phyloP scores from a whole-genome alignment of 805 yeast genomes.

The Suhomyces xylopsoci region DNA sequence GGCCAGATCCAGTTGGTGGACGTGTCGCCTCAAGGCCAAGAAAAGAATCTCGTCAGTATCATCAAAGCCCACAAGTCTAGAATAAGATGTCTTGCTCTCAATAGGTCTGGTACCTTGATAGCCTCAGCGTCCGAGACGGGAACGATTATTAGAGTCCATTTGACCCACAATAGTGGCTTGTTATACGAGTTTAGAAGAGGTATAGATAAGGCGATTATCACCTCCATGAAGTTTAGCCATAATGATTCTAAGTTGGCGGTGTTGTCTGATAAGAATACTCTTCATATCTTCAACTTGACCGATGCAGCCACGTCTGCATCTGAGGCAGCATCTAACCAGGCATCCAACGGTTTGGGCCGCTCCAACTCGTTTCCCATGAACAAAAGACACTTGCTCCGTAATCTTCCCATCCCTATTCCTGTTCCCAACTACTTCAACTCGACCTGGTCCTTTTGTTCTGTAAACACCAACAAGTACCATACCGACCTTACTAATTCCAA shows the following conservation, averaged over 20 bases:
- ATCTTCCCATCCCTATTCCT: constrained; percentile 61
- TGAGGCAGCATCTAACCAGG: neutral
- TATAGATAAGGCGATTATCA: constrained; percentile 75
- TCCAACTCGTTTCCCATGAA: constrained; percentile 29
- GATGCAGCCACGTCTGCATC: neutral
- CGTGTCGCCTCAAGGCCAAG: constrained; percentile 62
- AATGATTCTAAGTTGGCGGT: constrained; percentile 76
- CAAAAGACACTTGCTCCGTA: constrained; percentile 64
- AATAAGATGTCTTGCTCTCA: constrained; percentile 61
- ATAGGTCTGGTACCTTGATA: constrained; percentile 60
- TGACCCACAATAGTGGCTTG: constrained; percentile 63
- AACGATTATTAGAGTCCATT: constrained; percentile 72
- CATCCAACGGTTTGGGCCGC: neutral
- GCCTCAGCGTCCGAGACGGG: constrained; percentile 85
- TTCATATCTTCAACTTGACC: constrained; percentile 72
- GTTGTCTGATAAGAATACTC: constrained; percentile 81
- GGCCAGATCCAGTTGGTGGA: constrained; percentile 85
- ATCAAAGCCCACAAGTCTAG: constrained; percentile 74
- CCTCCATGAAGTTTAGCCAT: constrained; percentile 81
- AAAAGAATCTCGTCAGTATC: constrained; percentile 60
- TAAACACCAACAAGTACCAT: constrained; percentile 49
- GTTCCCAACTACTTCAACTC: constrained; percentile 66
- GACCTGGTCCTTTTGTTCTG: constrained; percentile 84
- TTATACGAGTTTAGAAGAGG: constrained; percentile 90
- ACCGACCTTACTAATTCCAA: constrained; percentile 8